These are phyloP conservation scores for Candida glucosophila DNA, from an alignment of 1,139 yeast species.

Conservation along the genomic window DNA sequence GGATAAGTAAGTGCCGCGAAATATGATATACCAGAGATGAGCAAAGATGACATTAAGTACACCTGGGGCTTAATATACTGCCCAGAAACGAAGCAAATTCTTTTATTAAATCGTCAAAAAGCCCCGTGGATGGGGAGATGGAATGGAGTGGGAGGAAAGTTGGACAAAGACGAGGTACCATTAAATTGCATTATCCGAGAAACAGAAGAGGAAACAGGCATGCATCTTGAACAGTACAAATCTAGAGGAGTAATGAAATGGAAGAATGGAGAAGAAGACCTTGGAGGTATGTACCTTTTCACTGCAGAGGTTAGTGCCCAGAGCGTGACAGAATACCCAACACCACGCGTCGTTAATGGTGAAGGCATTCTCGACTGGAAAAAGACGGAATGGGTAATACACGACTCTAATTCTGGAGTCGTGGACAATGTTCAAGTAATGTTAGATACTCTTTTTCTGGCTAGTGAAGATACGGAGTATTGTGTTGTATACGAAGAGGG, in stretches of 20 bases:
- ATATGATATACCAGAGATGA: too few relatives aligned
- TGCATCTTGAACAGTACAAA: constrained; percentile 18
- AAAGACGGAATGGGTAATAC: constrained; percentile 26
- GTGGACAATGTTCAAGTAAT: constrained; percentile 32
- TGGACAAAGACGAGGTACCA: constrained; percentile 28
- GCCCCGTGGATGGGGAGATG: constrained; percentile 47
- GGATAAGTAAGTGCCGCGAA: too few relatives aligned
- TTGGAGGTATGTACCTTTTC: constrained; percentile 35
- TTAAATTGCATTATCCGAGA: constrained; percentile 34
- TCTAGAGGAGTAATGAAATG: constrained; percentile 33
- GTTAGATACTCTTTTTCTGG: constrained; percentile 17
- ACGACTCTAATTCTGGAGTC: constrained; percentile 34
- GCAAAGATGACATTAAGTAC: constrained; percentile 13
- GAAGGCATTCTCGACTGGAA: constrained; percentile 46
- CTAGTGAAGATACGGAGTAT: constrained; percentile 15
- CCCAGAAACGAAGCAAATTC: constrained; percentile 21
- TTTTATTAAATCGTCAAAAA: constrained; percentile 34
- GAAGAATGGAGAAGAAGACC: constrained; percentile 20
- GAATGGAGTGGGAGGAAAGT: constrained; percentile 46
- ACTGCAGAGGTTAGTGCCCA: constrained; percentile 26
- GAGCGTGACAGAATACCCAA: constrained; percentile 16
- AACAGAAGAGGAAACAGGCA: constrained; percentile 37
- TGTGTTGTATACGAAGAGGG: constrained; percentile 12
- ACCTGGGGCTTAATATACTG: constrained; percentile 34
- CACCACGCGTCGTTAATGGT: constrained; percentile 17